Conservation (phyloP, 257 asterid species). For the Scutellaria galericulata region DNA sequence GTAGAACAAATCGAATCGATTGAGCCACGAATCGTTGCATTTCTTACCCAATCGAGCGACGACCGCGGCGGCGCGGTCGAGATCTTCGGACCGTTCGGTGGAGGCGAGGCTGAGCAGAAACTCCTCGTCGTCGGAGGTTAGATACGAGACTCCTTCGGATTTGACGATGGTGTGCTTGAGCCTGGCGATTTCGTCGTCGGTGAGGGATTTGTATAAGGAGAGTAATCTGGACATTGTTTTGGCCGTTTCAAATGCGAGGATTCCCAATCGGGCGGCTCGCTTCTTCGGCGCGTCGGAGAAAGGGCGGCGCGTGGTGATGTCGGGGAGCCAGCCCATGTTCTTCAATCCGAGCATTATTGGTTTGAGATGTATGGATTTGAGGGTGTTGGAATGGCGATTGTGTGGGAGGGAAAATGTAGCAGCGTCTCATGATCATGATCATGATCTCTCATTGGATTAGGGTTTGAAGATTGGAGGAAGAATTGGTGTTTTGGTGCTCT, state of each 20-base stretch:
- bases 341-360: slow-evolving; percentile 48
- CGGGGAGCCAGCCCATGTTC: slow-evolving; percentile 57
- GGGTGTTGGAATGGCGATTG: slow-evolving; percentile 28
- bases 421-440: not conserved
- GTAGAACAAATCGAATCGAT: slow-evolving; percentile 58
- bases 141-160: slow-evolving; percentile 60
- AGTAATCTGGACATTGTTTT: slow-evolving; percentile 74
- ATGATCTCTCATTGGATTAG: not conserved
- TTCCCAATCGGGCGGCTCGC: slow-evolving; percentile 48
- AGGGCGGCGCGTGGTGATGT: slow-evolving; percentile 42
- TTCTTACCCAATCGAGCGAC: slow-evolving; percentile 69
- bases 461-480: slow-evolving; percentile 18
- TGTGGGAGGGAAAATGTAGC: not conserved
- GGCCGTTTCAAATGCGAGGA: slow-evolving; percentile 78
- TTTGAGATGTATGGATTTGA: not conserved
- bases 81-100: slow-evolving; percentile 77
- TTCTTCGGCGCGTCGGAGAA: slow-evolving; percentile 33
- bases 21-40: slow-evolving; percentile 59
- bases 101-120: slow-evolving; percentile 68
- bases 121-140: slow-evolving; percentile 65
- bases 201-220: slow-evolving; percentile 69
- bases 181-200: slow-evolving; percentile 48
- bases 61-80: slow-evolving; percentile 55
- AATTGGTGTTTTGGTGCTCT: slow-evolving; percentile 14
- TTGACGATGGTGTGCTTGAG: slow-evolving; percentile 45